Evolutionary conservation across 345 rosid genomes (phyloP), one percentile per base, ranked within the genome.

Genomic region (Draba incana): DNA sequence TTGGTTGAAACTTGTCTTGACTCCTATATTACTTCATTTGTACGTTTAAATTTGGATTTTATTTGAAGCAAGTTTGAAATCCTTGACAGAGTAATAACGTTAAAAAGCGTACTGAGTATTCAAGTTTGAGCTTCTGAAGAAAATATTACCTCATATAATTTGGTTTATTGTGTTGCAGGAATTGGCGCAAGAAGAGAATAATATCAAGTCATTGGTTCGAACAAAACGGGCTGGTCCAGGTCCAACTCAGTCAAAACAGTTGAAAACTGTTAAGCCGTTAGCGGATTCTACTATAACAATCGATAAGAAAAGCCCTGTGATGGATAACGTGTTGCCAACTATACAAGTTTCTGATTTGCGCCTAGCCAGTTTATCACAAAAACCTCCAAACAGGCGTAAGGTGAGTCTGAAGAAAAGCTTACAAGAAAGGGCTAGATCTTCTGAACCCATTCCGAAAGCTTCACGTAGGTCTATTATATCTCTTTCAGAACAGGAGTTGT

Each of bases 331-430:
- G 47, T 66, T 49, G 62, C 64, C 87, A 76, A 67, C 76, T 57
- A 71, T 47, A 56, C 79, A 79, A 69, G 78, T 68, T 78, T 84
- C 86, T 74, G 84, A 80, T 25, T 62, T 67, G 20, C 75, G 57
- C 47, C 84, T 77, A 59, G 71, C 53, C 65, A 80, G 33, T 78
- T 57, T 72, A 72, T 76, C 78, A 14, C 57, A 66, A 54, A 86
- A 68, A 65, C 81, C 66, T 65, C 81, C 50, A 69, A 88, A 70
- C 77, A 88, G 89, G 76, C 92, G 90, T 28, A 95, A 94, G 86
- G 77, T 73, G 63, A 70, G 66, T 70, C 74, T 81, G 65, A 86
- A 74, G 80, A 80, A 78, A 75, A 75, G 69, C 44, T 78, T 80
- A 57, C 64, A 59, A 48, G 80, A 79, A 66, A 85, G 69, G 72